Evolutionary conservation across 164 flowering plant species (phyloP), one percentile per base, ranked within the genome.

Genomic region (Annona cherimola): DNA sequence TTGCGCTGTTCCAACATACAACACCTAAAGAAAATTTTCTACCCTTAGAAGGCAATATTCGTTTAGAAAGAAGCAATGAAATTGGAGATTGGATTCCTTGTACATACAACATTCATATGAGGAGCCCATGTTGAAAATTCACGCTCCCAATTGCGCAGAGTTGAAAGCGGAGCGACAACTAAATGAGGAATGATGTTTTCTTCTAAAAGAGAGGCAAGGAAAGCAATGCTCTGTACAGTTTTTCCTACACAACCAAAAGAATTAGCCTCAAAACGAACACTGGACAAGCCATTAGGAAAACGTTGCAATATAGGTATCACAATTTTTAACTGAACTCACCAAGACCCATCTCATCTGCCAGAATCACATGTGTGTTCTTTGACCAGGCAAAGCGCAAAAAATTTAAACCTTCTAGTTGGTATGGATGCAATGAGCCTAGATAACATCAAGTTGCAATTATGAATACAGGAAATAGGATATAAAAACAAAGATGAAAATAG

Each of bases 101-200:
- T 73, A 86, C 98, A 79, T 93, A 95, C 99, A 73, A 93, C 96
- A 84, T 96, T 96, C 96, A 93, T 80, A 50, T 96, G 99, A 63
- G 99, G 99, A 12, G 99, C 99, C 99, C 99, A 96, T 35, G 89
- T 88, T 59, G 99, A 95, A 81, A 96, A 96, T 83, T 96, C 99
- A 68, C 99, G 94, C 71, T 96, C 99, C 98, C 99, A 96, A 76
- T 96, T 96, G 68, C 98, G 86, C 75, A 96, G 71, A 54, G 99
- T 96, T 68, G 99, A 96, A 68, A 96, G 92, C 59, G 99, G 99
- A 40, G 99, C 99, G 39, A 96, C 87, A 45, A 96, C 99, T 79
- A 96, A 79, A 84, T 88, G 88, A 44, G 99, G 98, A 74, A 46
- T 73, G 19, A 86, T 3, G n/a, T 77, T 80, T 43, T 89, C 98